These are phyloP conservation scores for Candida parachauliodes DNA, from an alignment of 805 yeast genomes.

Conservation along the genomic window DNA sequence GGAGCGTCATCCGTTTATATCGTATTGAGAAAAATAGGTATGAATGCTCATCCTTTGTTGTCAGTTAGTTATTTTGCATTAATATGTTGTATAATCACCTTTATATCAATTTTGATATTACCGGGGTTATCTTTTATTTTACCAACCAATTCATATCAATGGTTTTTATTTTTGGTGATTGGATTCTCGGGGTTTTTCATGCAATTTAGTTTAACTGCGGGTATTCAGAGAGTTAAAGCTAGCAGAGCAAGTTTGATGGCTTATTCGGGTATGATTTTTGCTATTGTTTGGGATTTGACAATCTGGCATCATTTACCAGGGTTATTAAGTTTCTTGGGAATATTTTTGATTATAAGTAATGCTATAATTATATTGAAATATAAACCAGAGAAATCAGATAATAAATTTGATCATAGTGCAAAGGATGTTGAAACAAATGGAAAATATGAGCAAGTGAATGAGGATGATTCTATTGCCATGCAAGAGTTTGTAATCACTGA, in stretches of 20 bases:
- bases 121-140: slow-evolving; percentile 59
- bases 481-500: slow-evolving; percentile 27
- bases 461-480: slow-evolving; percentile 17
- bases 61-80: slow-evolving; percentile 76
- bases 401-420: slow-evolving; percentile 8
- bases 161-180: slow-evolving; percentile 57
- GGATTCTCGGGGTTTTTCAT: slow-evolving; percentile 79
- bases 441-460: slow-evolving; percentile 9
- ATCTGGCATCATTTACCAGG: slow-evolving; percentile 76
- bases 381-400: slow-evolving; percentile 13
- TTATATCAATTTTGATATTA: slow-evolving; percentile 46
- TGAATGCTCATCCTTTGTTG: slow-evolving; percentile 72
- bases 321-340: slow-evolving; percentile 65
- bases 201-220: slow-evolving; percentile 78
- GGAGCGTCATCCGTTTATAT: slow-evolving; percentile 73
- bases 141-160: slow-evolving; percentile 62
- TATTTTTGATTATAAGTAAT: slow-evolving; percentile 59
- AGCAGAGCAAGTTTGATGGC: slow-evolving; percentile 71
- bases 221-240: slow-evolving; percentile 77
- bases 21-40: slow-evolving; percentile 70
- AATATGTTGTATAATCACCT: slow-evolving; percentile 52
- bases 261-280: slow-evolving; percentile 76
- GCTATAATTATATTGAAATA: slow-evolving; percentile 50
- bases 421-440: slow-evolving; percentile 10
- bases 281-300: slow-evolving; percentile 67